Conservation (phyloP, 1,284 basidiomycete genomes). For the Phaffia rhodozyma region DNA sequence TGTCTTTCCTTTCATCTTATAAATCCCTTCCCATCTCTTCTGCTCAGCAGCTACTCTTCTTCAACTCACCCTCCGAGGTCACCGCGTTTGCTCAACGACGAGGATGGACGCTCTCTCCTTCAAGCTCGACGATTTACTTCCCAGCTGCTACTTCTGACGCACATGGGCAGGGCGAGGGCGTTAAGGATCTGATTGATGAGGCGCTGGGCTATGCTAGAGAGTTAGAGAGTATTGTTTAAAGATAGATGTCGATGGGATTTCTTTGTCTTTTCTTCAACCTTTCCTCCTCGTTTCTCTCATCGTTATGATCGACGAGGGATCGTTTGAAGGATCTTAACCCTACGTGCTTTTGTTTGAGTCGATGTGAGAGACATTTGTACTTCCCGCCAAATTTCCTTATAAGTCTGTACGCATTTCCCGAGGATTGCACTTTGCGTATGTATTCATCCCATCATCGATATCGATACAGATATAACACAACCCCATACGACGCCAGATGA, state of each 20-base stretch:
- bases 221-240: constrained; percentile 12
- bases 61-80: constrained; percentile 31
- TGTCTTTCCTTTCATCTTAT: constrained; percentile 36
- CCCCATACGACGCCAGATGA: no score
- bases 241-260: not conserved
- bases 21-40: constrained; percentile 32
- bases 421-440: no score
- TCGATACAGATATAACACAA: no score
- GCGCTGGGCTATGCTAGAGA: constrained; percentile 11
- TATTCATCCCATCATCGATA: no score
- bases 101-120: constrained; percentile 16
- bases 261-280: no score
- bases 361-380: no score
- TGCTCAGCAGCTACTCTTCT: constrained; percentile 34
- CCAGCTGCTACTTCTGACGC: not conserved
- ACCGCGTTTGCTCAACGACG: constrained; percentile 27
- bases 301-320: no score
- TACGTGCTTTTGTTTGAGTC: no score
- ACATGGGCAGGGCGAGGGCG: not conserved
- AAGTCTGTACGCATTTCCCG: no score
- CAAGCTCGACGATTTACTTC: constrained; percentile 12
- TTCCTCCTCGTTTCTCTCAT: no score
- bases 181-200: constrained; percentile 9
- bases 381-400: no score
- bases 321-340: no score